phyloP scores from a whole-genome alignment of 75 land plant genomes.

The Selaginella tamariscina region DNA sequence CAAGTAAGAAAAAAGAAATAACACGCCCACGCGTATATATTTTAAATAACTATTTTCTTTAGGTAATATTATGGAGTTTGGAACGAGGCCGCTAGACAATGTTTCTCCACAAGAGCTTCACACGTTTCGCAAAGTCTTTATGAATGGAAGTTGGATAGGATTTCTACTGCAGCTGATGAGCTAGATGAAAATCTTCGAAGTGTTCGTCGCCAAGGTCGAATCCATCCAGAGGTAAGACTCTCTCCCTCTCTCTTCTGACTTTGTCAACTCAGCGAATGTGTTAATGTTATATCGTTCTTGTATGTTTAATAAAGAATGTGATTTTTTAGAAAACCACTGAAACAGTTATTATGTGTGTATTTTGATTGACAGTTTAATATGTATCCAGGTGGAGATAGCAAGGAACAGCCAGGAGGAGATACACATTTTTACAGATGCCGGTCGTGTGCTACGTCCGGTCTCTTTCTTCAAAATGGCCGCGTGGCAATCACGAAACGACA shows the following conservation, averaged over 20 bases:
- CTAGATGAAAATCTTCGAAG: neutral
- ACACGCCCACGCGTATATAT: too few relatives aligned
- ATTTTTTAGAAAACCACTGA: too few relatives aligned
- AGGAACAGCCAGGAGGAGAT: conserved; percentile 53
- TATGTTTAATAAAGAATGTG: too few relatives aligned
- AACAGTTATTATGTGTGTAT: too few relatives aligned
- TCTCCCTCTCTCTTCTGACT: neutral
- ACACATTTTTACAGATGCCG: conserved; percentile 68
- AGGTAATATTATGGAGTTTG: conserved; percentile 29
- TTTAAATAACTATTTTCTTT: too few relatives aligned
- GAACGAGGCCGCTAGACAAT: conserved; percentile 40
- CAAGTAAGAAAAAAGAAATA: too few relatives aligned
- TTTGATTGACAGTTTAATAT: neutral
- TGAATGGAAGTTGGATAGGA: conserved; percentile 75
- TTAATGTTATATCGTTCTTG: too few relatives aligned
- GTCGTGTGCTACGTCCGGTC: conserved; percentile 76
- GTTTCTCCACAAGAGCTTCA: conserved; percentile 19
- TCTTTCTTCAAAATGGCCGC: conserved; percentile 35
- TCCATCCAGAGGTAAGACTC: neutral
- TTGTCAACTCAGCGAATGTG: too few relatives aligned
- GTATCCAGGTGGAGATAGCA: conserved; percentile 60
- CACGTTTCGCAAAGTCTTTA: conserved; percentile 41
- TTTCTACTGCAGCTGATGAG: conserved; percentile 13
- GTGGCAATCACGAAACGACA: neutral
- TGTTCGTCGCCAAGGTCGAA: neutral